Evolutionary conservation across 768 basidiomycete species (phyloP).

Genomic region (Termitomyces sp.): DNA sequence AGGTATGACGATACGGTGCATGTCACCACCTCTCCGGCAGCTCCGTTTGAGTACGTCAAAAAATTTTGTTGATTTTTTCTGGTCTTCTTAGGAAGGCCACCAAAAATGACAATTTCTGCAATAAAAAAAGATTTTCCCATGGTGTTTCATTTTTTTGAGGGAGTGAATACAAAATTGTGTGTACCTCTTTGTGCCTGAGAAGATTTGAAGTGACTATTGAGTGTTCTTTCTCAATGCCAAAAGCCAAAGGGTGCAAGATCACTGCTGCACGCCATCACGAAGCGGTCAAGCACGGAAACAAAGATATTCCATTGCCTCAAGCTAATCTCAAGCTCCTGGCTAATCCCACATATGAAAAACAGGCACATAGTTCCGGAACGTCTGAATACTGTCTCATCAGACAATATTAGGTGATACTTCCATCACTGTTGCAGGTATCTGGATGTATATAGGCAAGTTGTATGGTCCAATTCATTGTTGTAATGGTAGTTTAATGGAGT

Average conservation of each 20-base stretch:
- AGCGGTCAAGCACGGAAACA: background rate
- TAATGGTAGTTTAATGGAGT: too few species aligned
- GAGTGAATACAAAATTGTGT: background rate
- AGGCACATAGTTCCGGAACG: too few species aligned
- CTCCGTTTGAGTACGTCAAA: background rate
- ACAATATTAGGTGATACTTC: background rate
- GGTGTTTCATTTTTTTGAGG: background rate
- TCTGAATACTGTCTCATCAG: background rate
- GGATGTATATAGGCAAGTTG: background rate
- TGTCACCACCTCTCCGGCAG: background rate
- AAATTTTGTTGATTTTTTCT: background rate
- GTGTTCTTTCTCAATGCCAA: too few species aligned
- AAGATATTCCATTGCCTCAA: too few species aligned
- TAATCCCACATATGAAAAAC: too few species aligned
- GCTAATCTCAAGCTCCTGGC: too few species aligned
- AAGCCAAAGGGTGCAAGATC: background rate
- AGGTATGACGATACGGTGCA: background rate
- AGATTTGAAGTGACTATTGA: background rate
- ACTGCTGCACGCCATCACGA: background rate
- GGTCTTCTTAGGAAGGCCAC: background rate
- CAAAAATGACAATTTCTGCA: background rate
- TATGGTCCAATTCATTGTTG: background rate
- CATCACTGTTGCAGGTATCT: background rate
- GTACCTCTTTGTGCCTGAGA: background rate
- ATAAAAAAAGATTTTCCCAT: background rate